Evolutionary conservation across 2,329 filamentous ascomycete species (phyloP), one percentile per base, ranked within the genome.

Genomic region (Aureobasidium vineae): DNA sequence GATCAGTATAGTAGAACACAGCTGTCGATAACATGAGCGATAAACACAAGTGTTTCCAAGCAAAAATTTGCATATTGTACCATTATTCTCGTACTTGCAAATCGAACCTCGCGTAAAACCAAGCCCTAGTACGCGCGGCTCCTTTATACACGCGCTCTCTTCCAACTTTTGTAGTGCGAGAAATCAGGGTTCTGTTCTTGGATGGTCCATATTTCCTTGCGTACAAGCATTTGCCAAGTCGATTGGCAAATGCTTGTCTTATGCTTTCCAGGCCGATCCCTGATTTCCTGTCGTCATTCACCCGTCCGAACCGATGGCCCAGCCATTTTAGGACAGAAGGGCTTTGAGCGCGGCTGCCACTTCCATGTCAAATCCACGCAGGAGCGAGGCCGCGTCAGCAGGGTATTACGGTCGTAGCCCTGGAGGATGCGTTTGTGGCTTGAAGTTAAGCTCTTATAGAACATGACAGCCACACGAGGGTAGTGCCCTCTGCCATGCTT

Each of bases 391-490:
- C 59, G 59, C 59, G 59, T 63, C 59, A 63, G 43, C 45, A 26
- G 21, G 16, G 28, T 26, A 28, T n/a, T 49, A 61, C 43, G 19
- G 28, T 23, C 13, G 43, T 16, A 36, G 33, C 33, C 8, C 33
- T 36, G 33, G 33, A 36, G 57, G 28, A 61, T 45, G 33, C 41
- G 28, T 26, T 31, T 61, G 57, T 61, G 57, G 59, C 59, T 52
- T 50, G 45, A 16, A 40, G 43, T 45, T 33, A 41, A 28, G 41
- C 21, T 36, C 54, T 59, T 61, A 61, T 47, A 61, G 57, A 16
- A 41, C 56, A 61, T 61, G 57, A n/a, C 57, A 49, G 57, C 41
- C 43, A 36, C 57, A 49, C 33, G 41, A 61, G 59, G 33, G 36
- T 41, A 52, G 59, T 38, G 28, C 45, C 59, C 43, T 49, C 28